Evolutionary conservation across 164 flowering plant species (phyloP), one percentile per base, ranked within the genome.

Genomic region (Nymphaea thermarum): DNA sequence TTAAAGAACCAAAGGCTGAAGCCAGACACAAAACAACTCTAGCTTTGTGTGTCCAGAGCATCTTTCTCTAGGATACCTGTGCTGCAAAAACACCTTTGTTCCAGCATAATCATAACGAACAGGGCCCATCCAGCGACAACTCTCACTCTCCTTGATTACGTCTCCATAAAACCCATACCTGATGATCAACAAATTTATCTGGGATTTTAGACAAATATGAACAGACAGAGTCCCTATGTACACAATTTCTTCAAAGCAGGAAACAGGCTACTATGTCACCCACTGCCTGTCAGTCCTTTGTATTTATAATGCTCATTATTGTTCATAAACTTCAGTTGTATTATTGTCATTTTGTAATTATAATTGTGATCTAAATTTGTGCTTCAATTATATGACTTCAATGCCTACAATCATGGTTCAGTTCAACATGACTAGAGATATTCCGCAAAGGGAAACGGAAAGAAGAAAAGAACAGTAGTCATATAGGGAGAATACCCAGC

Each of bases 111-210:
- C 98, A 79, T 94, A 94, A 41, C 99, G 90, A 65, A 78, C 87
- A 65, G 99, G 98, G 61, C 98, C 99, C 96, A 94, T 91, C 99
- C 99, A 94, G 63, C 99, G 93, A 65, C 81, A 84, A 55, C 81
- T 88, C 71, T 94, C 99, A 77, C 99, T 94, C 77, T 94, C 99
- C 7, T 81, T 79, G 66, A 94, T 88, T 81, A 91, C 96, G 87
- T 94, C 99, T 71, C 99, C 99, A 81, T 91, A 94, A 76, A 94
- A 94, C 63, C 99, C 99, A 79, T 91, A 94, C 74, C 97, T 94
- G 78, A 45, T 3, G 25, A 25, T 25, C 36, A 25, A 25, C 36
- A 25, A 25, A 25, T 0, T 25, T 25, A 25, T 25, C 36, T 25
- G 36, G 36, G 36, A 25, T 25, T 25, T 25, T 25, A 25, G 36